Conservation (phyloP, 83 land plant species). For the Larix sibirica region DNA sequence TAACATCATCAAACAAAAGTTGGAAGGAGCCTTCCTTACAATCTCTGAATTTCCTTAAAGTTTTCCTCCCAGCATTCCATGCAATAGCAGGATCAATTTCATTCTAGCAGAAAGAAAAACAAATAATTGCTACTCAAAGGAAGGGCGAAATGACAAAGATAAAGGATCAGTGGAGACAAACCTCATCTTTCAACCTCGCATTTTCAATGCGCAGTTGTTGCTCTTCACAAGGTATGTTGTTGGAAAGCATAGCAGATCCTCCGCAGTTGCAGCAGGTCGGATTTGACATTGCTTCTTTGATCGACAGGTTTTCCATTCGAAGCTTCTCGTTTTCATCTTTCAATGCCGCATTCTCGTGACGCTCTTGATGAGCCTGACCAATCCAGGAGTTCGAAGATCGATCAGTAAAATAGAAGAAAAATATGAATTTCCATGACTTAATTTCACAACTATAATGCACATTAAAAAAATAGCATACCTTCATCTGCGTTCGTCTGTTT, state of each 20-base stretch:
- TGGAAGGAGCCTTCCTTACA: no score
- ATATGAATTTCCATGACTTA: neutral
- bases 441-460: neutral
- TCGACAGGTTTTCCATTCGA: conserved; percentile 11
- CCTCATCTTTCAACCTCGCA: neutral
- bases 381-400: neutral
- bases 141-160: no score
- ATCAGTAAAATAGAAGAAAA: neutral
- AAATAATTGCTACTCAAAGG: no score
- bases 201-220: conserved; percentile 21
- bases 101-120: no score
- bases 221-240: conserved; percentile 15
- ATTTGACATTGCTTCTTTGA: conserved; percentile 19
- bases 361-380: conserved; percentile 20
- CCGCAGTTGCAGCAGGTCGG: conserved; percentile 13
- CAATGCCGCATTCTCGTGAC: conserved; percentile 11
- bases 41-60: no score
- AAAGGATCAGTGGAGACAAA: no score
- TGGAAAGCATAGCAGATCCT: conserved; percentile 8
- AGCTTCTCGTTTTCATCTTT: conserved; percentile 22
- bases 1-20: no score
- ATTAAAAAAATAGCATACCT: neutral
- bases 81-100: no score
- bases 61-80: no score
- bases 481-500: conserved; percentile 15